Percentiles rank a stretch among this genome's conserved stretches.
These are phyloP conservation scores for Cladosporium sp. DNA, from an alignment of 2,329 filamentous ascomycete species.

Conservation along the genomic window DNA sequence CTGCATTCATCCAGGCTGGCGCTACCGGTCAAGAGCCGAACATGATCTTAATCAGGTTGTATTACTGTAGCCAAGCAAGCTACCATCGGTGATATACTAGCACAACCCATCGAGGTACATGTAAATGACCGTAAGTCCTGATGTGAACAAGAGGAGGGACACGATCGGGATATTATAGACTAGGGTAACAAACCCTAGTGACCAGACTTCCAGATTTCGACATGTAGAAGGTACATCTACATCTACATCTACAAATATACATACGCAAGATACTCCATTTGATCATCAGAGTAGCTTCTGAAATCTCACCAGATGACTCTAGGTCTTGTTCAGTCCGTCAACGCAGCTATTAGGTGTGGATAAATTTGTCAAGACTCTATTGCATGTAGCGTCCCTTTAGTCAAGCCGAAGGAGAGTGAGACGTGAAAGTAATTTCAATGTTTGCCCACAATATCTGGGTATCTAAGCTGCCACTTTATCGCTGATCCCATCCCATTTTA, in stretches of 20 bases:
- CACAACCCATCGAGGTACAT: background rate
- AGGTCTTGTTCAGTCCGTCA: background rate
- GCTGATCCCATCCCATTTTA: background rate
- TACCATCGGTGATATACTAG: background rate
- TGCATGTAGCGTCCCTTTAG: background rate
- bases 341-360: background rate
- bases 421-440: background rate
- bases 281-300: no score
- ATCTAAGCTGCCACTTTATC: conserved; percentile 6
- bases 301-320: no score
- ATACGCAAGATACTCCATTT: background rate
- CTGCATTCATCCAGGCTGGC: background rate
- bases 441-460: background rate
- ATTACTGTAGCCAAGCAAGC: no score
- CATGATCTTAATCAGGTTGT: no score
- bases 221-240: background rate
- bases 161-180: background rate
- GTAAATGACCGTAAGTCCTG: background rate
- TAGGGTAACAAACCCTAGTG: background rate
- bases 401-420: background rate
- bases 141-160: background rate
- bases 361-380: background rate
- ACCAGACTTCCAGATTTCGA: background rate
- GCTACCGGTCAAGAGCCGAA: background rate
- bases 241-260: background rate